phyloP scores from a whole-genome alignment of 768 basidiomycete genomes.

The Suillus ampliporus region DNA sequence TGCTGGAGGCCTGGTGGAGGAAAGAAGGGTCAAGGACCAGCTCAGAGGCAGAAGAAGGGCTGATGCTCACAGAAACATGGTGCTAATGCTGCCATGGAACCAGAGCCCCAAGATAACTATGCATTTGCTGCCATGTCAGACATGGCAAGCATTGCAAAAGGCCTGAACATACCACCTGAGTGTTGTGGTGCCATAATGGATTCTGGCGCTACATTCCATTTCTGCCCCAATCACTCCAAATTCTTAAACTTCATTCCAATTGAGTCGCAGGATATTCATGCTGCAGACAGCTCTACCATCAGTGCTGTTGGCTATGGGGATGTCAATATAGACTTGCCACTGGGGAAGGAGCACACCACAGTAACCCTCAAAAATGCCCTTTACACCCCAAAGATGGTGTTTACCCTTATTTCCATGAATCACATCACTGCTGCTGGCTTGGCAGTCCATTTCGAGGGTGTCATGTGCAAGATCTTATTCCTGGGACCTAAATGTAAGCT shows the following conservation, averaged over 20 bases:
- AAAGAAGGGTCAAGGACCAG: conserved; percentile 9
- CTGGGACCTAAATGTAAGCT: neutral
- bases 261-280: neutral
- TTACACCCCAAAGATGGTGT: conserved; percentile 1
- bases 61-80: too few species aligned
- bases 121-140: neutral
- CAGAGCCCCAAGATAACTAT: neutral
- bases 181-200: conserved; percentile 1
- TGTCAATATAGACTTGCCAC: conserved; percentile 5
- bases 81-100: neutral
- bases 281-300: neutral
- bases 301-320: neutral
- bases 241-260: neutral
- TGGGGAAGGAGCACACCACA: neutral
- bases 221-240: neutral
- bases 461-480: neutral
- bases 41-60: neutral
- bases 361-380: neutral
- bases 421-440: neutral
- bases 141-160: neutral
- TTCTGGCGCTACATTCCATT: conserved; percentile 2
- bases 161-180: too few species aligned
- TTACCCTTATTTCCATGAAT: conserved; percentile 1
- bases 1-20: conserved; percentile 2
- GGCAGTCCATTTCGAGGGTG: neutral